These are phyloP conservation scores for apple (Malus domestica) DNA, from an alignment of 306 rosid genomes.

Conservation along the genomic window ASM211411v1 NC_041802.1:10452501-10453000, in stretches of 20 bases:
- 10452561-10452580: neutral
- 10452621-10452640: slow-evolving; percentile 76
- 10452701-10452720: neutral
- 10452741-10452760: neutral
- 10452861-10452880: neutral
- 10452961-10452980: neutral
- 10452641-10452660: slow-evolving; percentile 81
- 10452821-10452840: neutral
- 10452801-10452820: neutral
- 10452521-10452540: neutral
- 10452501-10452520: neutral
- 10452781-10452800: neutral
- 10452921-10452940: neutral
- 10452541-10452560: neutral
- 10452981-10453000: neutral
- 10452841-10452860: neutral
- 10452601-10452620: slow-evolving; percentile 92
- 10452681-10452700: slow-evolving; percentile 56
- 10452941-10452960: neutral
- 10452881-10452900: neutral
- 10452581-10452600: slow-evolving; percentile 94
- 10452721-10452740: neutral
- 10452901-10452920: neutral
- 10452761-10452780: neutral
- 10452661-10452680: slow-evolving; percentile 86